Evolutionary conservation across 805 yeast species (phyloP).

Genomic region (Scheffersomyces stipitis): DNA sequence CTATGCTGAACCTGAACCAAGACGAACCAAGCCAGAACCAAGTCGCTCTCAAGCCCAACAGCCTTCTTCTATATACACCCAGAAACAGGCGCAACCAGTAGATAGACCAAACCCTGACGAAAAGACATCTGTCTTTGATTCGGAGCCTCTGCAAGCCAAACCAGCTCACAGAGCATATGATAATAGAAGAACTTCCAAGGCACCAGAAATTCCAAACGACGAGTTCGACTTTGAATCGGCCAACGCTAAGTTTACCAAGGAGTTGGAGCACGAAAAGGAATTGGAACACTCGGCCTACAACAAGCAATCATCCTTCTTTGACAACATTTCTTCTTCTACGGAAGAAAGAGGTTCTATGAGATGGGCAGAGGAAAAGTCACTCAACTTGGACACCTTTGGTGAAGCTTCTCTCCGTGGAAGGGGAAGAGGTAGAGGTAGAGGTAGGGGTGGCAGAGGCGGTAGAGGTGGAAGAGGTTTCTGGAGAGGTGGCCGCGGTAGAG

Average conservation of each 20-base stretch:
- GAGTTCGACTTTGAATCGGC: slow-evolving; percentile 77
- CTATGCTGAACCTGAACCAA: slow-evolving; percentile 18
- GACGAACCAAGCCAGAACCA: slow-evolving; percentile 8
- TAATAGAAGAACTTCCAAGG: slow-evolving; percentile 8
- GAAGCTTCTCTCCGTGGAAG: slow-evolving; percentile 50
- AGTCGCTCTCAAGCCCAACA: neutral
- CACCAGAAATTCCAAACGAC: slow-evolving; percentile 44
- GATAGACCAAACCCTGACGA: slow-evolving; percentile 3
- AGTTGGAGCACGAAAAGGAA: slow-evolving; percentile 37
- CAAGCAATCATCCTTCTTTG: slow-evolving; percentile 85
- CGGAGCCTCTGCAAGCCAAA: slow-evolving; percentile 6
- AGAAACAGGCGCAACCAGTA: neutral
- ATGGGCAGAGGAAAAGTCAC: slow-evolving; percentile 69
- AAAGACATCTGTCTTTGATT: slow-evolving; percentile 8
- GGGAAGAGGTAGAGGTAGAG: slow-evolving; percentile 33
- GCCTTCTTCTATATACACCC: neutral
- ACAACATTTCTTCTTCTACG: slow-evolving; percentile 72
- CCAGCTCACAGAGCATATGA: too few relatives aligned
- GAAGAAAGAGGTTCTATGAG: slow-evolving; percentile 49
- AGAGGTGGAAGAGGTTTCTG: slow-evolving; percentile 49
- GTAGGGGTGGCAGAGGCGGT: slow-evolving; percentile 38
- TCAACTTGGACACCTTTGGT: slow-evolving; percentile 85
- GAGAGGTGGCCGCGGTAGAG: slow-evolving; percentile 20
- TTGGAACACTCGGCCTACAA: slow-evolving; percentile 50
- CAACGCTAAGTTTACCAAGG: slow-evolving; percentile 69